Evolutionary conservation across 768 basidiomycete genomes (phyloP).

Genomic region (Dacryopinax primogenitus): DNA sequence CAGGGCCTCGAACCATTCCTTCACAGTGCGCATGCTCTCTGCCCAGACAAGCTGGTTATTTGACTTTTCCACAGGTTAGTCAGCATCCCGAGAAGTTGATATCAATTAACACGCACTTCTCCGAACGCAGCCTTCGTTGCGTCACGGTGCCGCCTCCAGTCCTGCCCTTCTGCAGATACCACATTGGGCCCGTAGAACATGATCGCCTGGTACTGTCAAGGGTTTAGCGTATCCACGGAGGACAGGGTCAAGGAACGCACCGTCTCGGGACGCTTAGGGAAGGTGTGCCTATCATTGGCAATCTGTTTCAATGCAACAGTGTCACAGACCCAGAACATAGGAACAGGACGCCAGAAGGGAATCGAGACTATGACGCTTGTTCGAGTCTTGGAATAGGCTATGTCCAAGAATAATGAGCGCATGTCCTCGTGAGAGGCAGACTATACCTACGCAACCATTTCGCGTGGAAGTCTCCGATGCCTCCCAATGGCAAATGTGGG

Average conservation of each 20-base stretch:
- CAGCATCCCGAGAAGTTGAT: not conserved
- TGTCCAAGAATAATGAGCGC: constrained; percentile 14
- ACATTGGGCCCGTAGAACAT: constrained; percentile 39
- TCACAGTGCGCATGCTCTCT: constrained; percentile 31
- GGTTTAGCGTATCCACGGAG: not conserved
- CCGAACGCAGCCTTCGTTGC: constrained; percentile 40
- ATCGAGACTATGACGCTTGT: constrained; percentile 33
- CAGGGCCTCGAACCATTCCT: constrained; percentile 35
- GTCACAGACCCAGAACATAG: constrained; percentile 35
- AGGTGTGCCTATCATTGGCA: constrained; percentile 26
- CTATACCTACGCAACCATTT: not conserved
- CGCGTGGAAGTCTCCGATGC: not conserved
- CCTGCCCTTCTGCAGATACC: constrained; percentile 33
- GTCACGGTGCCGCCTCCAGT: constrained; percentile 36
- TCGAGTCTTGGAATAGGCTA: constrained; percentile 32
- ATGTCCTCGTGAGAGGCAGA: not conserved
- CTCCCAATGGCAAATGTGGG: not conserved
- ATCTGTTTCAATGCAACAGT: constrained; percentile 33
- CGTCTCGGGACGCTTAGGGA: constrained; percentile 32
- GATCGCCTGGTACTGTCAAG: constrained; percentile 29
- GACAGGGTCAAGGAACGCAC: constrained; percentile 22
- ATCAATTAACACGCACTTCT: constrained; percentile 27
- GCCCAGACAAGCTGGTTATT: constrained; percentile 40
- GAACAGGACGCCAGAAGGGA: constrained; percentile 24
- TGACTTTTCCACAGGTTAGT: constrained; percentile 23